A percentile compares a stretch with the other conserved stretches of the same genome.
Evolutionary conservation across 345 rosid species (phyloP).

Genomic region (Populus ilicifolia): DNA sequence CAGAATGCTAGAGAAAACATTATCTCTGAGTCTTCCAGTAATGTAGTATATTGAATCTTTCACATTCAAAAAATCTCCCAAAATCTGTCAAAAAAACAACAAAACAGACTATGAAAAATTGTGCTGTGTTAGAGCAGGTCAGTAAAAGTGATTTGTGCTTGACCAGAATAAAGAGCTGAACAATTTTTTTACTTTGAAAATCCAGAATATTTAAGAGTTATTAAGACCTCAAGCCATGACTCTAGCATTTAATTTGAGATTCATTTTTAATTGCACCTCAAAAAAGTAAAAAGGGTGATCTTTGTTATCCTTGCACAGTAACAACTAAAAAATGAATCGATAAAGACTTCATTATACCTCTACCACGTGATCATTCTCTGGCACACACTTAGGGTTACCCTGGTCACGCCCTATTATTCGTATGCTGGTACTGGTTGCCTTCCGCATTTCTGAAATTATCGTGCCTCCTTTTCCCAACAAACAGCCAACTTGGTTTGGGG

Average conservation of each 20-base stretch:
- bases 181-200: no score
- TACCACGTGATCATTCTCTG: conserved; percentile 60
- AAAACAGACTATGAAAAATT: neutral
- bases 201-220: neutral
- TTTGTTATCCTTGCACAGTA: neutral
- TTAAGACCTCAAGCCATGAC: neutral
- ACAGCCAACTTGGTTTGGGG: conserved; percentile 56
- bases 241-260: neutral
- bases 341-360: conserved; percentile 38
- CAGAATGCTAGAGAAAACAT: conserved; percentile 44
- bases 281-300: neutral
- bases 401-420: conserved; percentile 60
- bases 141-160: neutral
- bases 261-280: neutral
- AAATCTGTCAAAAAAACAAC: conserved; percentile 1
- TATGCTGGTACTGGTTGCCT: conserved; percentile 66
- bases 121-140: neutral
- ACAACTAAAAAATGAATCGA: no score
- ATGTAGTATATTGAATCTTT: conserved; percentile 74
- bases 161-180: neutral
- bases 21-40: conserved; percentile 74
- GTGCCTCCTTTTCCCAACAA: conserved; percentile 71
- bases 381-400: conserved; percentile 40
- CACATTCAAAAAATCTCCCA: conserved; percentile 67
- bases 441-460: conserved; percentile 61